Conservation (phyloP, 2,329 filamentous ascomycete species). For the Colletotrichum euphorbiae region DNA sequence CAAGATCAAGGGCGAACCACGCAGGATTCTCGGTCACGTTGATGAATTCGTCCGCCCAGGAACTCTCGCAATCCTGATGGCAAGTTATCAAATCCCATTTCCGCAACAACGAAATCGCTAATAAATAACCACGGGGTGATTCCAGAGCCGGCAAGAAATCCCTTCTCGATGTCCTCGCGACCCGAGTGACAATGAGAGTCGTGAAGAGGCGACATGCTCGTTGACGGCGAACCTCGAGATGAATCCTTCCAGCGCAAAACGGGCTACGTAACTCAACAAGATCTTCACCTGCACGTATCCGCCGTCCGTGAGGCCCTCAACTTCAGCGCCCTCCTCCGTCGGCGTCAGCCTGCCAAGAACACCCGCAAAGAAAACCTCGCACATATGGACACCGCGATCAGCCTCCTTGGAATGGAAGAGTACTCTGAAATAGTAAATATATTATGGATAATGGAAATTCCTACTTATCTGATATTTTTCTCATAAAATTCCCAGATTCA, state of each 20-base stretch:
- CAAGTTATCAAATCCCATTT: constrained; percentile 72
- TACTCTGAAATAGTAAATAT: too few relatives aligned
- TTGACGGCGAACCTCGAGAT: constrained; percentile 73
- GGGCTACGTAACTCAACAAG: constrained; percentile 79
- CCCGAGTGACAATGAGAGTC: constrained; percentile 78
- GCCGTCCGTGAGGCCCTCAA: constrained; percentile 76
- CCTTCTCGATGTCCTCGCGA: constrained; percentile 79
- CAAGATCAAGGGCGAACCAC: constrained; percentile 72
- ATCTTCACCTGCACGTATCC: constrained; percentile 74
- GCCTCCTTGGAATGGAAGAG: constrained; percentile 62
- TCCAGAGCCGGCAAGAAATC: constrained; percentile 83
- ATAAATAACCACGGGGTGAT: constrained; percentile 54
- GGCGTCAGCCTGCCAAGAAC: constrained; percentile 73
- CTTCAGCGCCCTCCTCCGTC: constrained; percentile 75
- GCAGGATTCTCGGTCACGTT: constrained; percentile 76
- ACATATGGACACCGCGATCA: constrained; percentile 47
- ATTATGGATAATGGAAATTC: too few relatives aligned
- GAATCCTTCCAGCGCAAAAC: constrained; percentile 77
- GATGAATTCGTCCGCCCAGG: constrained; percentile 82
- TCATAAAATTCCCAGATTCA: constrained; percentile 52
- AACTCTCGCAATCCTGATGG: too few relatives aligned
- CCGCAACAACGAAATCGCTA: constrained; percentile 21
- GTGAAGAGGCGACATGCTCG: constrained; percentile 77
- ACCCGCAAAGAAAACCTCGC: constrained; percentile 47
- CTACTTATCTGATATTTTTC: too few relatives aligned